phyloP scores from a whole-genome alignment of 164 flowering plant genomes.

The Protea cynaroides region DNA sequence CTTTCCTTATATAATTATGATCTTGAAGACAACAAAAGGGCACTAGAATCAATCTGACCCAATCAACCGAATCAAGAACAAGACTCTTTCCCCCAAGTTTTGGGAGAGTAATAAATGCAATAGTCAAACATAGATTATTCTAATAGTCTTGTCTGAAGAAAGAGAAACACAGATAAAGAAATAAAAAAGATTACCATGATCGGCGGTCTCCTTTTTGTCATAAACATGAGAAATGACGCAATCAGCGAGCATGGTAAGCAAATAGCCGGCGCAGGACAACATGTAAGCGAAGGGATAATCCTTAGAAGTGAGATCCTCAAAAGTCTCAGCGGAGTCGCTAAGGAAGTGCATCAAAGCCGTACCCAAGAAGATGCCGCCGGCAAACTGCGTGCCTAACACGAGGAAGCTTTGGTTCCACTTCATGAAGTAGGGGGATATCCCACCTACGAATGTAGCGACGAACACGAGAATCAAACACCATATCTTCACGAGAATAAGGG shows the following conservation, averaged over 20 bases:
- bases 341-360: constrained; percentile 75
- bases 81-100: no score
- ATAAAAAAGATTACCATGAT: constrained; percentile 13
- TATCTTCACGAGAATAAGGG: constrained; percentile 49
- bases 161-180: no score
- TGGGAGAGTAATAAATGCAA: no score
- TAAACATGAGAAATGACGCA: constrained; percentile 36
- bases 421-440: constrained; percentile 59
- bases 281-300: constrained; percentile 71
- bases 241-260: constrained; percentile 69
- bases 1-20: no score
- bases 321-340: constrained; percentile 57
- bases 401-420: constrained; percentile 66
- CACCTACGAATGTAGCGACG: constrained; percentile 49
- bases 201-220: constrained; percentile 11
- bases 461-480: constrained; percentile 56
- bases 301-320: constrained; percentile 39
- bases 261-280: constrained; percentile 58
- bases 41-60: no score
- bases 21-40: no score
- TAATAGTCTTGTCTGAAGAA: no score
- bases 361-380: constrained; percentile 74
- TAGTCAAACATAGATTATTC: no score
- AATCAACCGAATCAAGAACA: no score
- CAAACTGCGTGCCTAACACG: constrained; percentile 66